Base-by-base conservation (phyloP, 371 early-diverging fungal species). In the Mucor lusitanicus region DNA sequence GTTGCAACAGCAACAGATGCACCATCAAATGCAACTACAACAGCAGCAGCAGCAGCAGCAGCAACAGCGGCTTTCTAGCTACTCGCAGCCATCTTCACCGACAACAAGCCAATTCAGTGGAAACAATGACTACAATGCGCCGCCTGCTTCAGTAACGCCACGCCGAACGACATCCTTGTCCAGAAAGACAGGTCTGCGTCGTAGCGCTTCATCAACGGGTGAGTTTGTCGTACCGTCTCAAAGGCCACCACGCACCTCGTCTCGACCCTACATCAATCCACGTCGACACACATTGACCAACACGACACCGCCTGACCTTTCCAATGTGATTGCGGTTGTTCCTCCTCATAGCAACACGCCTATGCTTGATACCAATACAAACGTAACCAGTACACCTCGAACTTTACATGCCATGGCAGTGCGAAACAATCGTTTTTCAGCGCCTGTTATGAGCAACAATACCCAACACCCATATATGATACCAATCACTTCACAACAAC, bases 401-500 rank as follows among this genome's bases (percentile, higher is more conserved):
- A 63, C 60, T 54, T 21, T 72, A 23, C 65, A 69, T 62, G 73
- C 73, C 0, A 69, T 67, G 65, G 55, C 68, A 11, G 63, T 65
- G 4, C 64, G 64, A 46, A 72, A 58, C 58, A 59, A 72, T 23
- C 65, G 65, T 15, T 72, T 61, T 39, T 72, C 72, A 25, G 68
- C 68, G 1, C 68, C 72, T 39, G 60, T 60, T 6, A 64, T 69
- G 60, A 61, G 50, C 50, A 59, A 55, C 46, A 68, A 64, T 72
- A 67, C 65, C 67, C 64, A 62, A 37, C 33, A 44, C 44, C 60
- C 66, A 48, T 69, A 64, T 30, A 65, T 59, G 63, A 70, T 70
- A 70, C 71, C 72, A 71, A 67, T 69, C 55, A 55, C 66, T 44
- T 64, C 44, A 33, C 77, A 76, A 25, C 69, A 66, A 42, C 71